A percentile compares a stretch with the other conserved stretches of the same genome.
phyloP scores from a whole-genome alignment of 2,329 filamentous ascomycete genomes.

The Exophiala bonariae region DNA sequence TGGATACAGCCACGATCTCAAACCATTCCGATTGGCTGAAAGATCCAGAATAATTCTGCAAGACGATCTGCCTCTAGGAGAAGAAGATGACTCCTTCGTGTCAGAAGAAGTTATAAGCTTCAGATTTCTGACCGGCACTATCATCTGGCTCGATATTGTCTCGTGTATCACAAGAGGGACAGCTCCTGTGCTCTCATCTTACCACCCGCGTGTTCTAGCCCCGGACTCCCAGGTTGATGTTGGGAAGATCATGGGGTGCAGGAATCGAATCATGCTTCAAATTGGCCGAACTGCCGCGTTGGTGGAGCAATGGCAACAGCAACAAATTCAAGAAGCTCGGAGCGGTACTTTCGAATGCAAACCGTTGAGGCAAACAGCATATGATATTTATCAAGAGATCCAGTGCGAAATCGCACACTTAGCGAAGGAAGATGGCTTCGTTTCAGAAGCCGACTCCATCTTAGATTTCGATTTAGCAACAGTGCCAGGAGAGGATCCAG shows the following conservation, averaged over 20 bases:
- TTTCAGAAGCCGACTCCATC: too few relatives aligned
- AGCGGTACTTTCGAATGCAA: not conserved
- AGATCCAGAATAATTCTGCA: not conserved
- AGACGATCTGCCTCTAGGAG: not conserved
- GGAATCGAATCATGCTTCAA: slow-evolving; percentile 4
- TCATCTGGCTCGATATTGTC: slow-evolving; percentile 7
- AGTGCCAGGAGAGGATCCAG: not conserved
- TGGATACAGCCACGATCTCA: not conserved
- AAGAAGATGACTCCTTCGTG: not conserved
- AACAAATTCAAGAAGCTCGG: not conserved
- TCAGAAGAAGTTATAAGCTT: slow-evolving; percentile 5
- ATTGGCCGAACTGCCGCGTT: slow-evolving; percentile 7
- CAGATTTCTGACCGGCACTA: slow-evolving; percentile 4
- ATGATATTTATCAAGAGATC: not conserved
- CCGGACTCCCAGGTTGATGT: not conserved
- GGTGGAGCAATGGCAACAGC: not conserved
- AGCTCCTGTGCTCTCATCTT: not conserved
- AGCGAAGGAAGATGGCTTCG: too few relatives aligned
- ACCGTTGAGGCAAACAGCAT: not conserved
- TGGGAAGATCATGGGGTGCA: slow-evolving; percentile 6
- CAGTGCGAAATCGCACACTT: not conserved
- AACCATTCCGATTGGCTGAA: not conserved
- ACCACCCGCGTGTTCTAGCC: not conserved
- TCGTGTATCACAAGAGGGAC: slow-evolving; percentile 1
- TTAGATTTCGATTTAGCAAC: too few relatives aligned